Evolutionary conservation across 345 rosid species (phyloP), one percentile per base, ranked within the genome.

Genomic region (Eutrema yunnanense): DNA sequence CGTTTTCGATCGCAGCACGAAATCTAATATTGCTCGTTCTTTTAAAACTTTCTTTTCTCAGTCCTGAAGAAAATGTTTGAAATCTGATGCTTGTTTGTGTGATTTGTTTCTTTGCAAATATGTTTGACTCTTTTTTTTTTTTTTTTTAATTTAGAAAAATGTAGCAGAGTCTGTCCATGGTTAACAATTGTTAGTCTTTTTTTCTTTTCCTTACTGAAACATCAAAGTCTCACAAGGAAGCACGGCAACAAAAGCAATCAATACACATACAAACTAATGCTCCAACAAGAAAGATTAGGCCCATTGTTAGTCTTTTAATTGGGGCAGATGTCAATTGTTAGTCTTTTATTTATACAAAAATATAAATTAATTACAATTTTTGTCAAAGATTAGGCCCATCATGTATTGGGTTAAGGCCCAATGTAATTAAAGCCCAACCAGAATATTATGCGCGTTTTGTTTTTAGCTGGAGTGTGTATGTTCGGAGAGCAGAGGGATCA

Each of bases 401-500:
- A 27, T 9, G 33, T 14, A 14, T 34, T 12, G 3, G 14, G 33
- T 0, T 5, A 13, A 55, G 47, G 73, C 65, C 56, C 56, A 69
- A 46, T 56, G 34, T 0, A 0, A 0, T 3, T 6, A 1, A 47
- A 43, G 65, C 57, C 47, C 69, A 13, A 36, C 0, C 16, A n/a
- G 9, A 34, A 22, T 38, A 13, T 8, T 26, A 19, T 2, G 14
- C 56, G 4, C 34, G 9, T 52, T 14, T 29, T 41, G 9, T 0
- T 44, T 8, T 0, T 64, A n/a, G 52, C 36, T 50, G 0, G 34
- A 50, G 49, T 59, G 13, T 66, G 46, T 26, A 9, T 66, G 53
- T 26, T 59, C 4, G 9, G 49, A 64, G 57, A 64, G 57, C 33
- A 64, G 63, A 67, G 73, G 59, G 73, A 58, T 74, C 78, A 59